Percentiles rank a stretch among this genome's conserved stretches.
These are phyloP conservation scores for Mrakia gelida DNA, from an alignment of 768 basidiomycete genomes.

Conservation along the genomic window DNA sequence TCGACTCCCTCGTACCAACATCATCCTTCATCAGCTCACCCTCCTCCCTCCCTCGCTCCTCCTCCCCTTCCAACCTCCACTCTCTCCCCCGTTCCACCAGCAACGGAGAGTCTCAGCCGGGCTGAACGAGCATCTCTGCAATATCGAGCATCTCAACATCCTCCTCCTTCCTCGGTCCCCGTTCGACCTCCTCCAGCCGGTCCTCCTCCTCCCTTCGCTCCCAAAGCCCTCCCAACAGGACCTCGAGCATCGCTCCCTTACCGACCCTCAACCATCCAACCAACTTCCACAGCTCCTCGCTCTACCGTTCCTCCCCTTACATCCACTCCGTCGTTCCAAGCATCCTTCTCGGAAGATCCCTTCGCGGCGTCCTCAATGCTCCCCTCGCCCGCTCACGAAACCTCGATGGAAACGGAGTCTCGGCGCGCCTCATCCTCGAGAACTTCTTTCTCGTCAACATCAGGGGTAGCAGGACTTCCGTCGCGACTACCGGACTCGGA, in stretches of 20 bases:
- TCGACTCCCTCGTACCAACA: not conserved
- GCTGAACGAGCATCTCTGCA: not conserved
- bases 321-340: not conserved
- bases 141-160: not conserved
- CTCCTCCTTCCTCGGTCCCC: not conserved
- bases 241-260: not conserved
- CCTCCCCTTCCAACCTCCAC: not conserved
- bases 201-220: not conserved
- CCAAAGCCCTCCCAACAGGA: too few species aligned
- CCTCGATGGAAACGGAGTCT: not conserved
- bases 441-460: not conserved
- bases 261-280: not conserved
- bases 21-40: too few species aligned
- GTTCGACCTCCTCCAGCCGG: not conserved
- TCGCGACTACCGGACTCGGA: not conserved
- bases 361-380: not conserved
- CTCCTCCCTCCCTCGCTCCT: not conserved
- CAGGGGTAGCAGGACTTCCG: too few species aligned
- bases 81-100: not conserved
- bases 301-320: not conserved
- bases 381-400: not conserved
- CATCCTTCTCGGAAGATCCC: not conserved
- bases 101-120: not conserved
- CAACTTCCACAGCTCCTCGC: not conserved
- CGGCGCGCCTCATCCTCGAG: not conserved